Base-by-base conservation (phyloP, 495 filamentous ascomycete species). In the Massariosphaeria phaeospora region DNA sequence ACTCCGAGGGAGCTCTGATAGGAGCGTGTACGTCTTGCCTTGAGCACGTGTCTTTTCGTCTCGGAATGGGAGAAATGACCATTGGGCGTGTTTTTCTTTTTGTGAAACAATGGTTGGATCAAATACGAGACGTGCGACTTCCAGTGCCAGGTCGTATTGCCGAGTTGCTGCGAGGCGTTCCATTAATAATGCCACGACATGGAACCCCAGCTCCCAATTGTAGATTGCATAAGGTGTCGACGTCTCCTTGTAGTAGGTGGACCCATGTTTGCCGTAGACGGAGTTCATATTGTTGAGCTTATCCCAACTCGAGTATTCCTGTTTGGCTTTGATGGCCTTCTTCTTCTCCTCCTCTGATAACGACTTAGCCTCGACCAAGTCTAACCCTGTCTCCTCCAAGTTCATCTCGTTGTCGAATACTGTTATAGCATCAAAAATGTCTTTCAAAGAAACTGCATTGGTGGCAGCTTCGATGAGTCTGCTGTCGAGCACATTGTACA, bases 201-300 rank as follows among this genome's bases (percentile, higher is more conserved):
- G 70, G 3, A 71, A 35, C 8, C 64, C 62, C 2, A 55, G 15
- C 48, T 73, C 70, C 70, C 70, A 72, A 29, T 67, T 66, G 52
- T 73, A 73, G 1, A 66, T 23, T 6, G 62, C 41, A 42, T 65
- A 56, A 15, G 53, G 63, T 10, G 38, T 30, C 3, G 13, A 23
- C 17, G 29, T 31, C 23, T 57, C 41, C 23, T 57, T 30, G 34
- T 27, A 27, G 27, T 6, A 12, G 18, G 36, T 20, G 18, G 36
- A 33, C n/a, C 30, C 30, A 33, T 33, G 8, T 33, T 33, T n/a
- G 8, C n/a, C 30, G 30, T 7, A 8, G 30, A 33, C 8, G n/a
- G 30, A 8, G 30, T n/a, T n/a, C 30, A n/a, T 33, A 33, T n/a
- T 7, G 30, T 7, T 33, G 7, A 33, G 7, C 30, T 33, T n/a